These are phyloP conservation scores for Entomortierella chlamydospora DNA, from an alignment of 192 early-diverging fungal genomes.

Conservation along the genomic window DNA sequence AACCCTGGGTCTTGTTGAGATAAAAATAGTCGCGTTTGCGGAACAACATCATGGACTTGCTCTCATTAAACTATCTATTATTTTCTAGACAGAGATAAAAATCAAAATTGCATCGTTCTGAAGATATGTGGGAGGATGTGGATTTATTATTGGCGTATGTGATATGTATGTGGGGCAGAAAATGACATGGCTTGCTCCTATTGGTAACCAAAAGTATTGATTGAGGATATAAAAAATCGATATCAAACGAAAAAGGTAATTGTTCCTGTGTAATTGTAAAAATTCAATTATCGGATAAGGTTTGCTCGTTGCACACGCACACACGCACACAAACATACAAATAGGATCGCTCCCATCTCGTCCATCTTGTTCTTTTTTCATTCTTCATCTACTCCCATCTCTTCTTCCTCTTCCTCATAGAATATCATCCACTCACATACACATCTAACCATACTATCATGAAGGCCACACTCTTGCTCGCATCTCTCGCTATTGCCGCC, in stretches of 20 bases:
- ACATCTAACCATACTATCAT: constrained; percentile 16
- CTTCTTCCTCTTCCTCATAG: constrained; percentile 1
- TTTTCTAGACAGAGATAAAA: too few relatives aligned
- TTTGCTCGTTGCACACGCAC: not conserved
- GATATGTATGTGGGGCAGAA: too few relatives aligned
- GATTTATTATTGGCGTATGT: not conserved
- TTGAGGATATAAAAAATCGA: not conserved
- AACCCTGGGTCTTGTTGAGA: too few relatives aligned
- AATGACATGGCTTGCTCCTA: constrained; percentile 33
- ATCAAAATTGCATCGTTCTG: too few relatives aligned
- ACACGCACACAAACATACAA: not conserved
- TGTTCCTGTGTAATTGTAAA: not conserved
- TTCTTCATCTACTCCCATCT: not conserved
- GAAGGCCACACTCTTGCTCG: constrained; percentile 52
- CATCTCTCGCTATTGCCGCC: constrained; percentile 50
- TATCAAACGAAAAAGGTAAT: not conserved
- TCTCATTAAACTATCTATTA: too few relatives aligned
- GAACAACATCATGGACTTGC: too few relatives aligned
- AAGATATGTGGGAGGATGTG: not conserved
- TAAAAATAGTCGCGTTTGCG: too few relatives aligned
- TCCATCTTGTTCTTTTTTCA: not conserved
- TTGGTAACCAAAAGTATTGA: constrained; percentile 6
- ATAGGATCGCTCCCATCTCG: not conserved
- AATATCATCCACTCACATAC: not conserved
- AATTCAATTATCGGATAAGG: not conserved